A percentile compares a stretch with the other conserved stretches of the same genome.
Conservation (phyloP, 2,329 filamentous ascomycete species). For the Colletotrichum brevisporum region DNA sequence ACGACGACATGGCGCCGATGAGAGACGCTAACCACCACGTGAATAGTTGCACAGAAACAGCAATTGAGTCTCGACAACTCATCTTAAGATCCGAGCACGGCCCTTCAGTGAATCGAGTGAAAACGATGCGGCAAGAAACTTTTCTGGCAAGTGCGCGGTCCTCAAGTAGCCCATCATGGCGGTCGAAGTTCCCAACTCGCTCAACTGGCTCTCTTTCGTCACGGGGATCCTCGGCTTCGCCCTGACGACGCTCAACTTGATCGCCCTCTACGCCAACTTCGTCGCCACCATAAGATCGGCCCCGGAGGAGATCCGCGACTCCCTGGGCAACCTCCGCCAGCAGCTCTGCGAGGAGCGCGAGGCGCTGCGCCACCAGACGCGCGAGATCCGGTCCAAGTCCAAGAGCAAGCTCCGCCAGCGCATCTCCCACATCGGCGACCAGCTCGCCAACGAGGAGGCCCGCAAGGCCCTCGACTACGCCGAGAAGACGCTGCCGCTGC, state of each 20-base stretch:
- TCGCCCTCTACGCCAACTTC: constrained; percentile 36
- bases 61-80: background rate
- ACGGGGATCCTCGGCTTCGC: constrained; percentile 36
- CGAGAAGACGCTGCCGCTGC: constrained; percentile 30
- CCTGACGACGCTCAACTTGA: constrained; percentile 33
- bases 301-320: constrained; percentile 27
- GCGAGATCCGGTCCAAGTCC: constrained; percentile 27
- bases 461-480: constrained; percentile 25
- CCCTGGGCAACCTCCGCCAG: constrained; percentile 33
- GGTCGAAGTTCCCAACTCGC: constrained; percentile 30
- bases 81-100: constrained; percentile 20
- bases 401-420: constrained; percentile 18
- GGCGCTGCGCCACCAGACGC: constrained; percentile 32
- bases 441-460: constrained; percentile 18
- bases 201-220: constrained; percentile 38
- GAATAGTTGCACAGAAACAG: constrained; percentile 9
- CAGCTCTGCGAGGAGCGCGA: constrained; percentile 37
- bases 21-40: constrained; percentile 17
- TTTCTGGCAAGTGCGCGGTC: background rate
- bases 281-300: constrained; percentile 31
- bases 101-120: background rate
- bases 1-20: constrained; percentile 20
- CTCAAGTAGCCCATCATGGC: constrained; percentile 13
- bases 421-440: background rate
- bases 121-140: background rate